A percentile compares a stretch with the other conserved stretches of the same genome.
Conservation (phyloP, 805 yeast species). For the Lachancea sp. region DNA sequence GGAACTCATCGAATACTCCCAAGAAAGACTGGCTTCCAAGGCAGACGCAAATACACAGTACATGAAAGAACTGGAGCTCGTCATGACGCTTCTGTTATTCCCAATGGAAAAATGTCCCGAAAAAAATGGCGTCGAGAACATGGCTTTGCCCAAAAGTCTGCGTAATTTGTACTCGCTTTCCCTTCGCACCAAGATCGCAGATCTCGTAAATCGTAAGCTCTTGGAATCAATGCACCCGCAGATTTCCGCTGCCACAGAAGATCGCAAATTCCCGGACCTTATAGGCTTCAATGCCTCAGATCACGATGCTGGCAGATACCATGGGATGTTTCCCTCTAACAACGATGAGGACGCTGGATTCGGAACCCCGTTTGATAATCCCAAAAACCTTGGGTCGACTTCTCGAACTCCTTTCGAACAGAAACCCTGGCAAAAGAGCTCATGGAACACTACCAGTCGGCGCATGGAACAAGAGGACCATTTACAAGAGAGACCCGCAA, state of each 20-base stretch:
- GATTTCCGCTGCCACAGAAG: constrained; percentile 11
- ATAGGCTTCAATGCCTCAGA: constrained; percentile 14
- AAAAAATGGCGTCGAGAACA: constrained; percentile 18
- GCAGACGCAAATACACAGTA: constrained; percentile 53
- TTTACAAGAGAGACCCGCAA: neutral
- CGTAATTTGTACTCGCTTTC: constrained; percentile 51
- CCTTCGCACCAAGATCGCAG: constrained; percentile 59
- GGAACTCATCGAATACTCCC: constrained; percentile 51
- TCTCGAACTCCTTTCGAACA: constrained; percentile 5
- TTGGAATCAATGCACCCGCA: constrained; percentile 22
- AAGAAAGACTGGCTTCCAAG: constrained; percentile 54
- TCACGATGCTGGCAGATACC: constrained; percentile 8
- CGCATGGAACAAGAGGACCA: constrained; percentile 11
- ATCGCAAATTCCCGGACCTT: constrained; percentile 18
- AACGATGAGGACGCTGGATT: constrained; percentile 13
- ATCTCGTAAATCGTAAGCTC: constrained; percentile 54
- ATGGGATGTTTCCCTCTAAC: constrained; percentile 14
- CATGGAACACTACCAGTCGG: constrained; percentile 14
- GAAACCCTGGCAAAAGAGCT: constrained; percentile 7
- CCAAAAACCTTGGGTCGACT: constrained; percentile 11
- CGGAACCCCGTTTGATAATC: constrained; percentile 9
- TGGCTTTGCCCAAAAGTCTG: constrained; percentile 49
- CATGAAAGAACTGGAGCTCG: constrained; percentile 67
- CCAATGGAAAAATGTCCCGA: constrained; percentile 24
- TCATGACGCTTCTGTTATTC: constrained; percentile 71